Conservation (phyloP, 768 basidiomycete species). For the Boletus rubescentipes region DNA sequence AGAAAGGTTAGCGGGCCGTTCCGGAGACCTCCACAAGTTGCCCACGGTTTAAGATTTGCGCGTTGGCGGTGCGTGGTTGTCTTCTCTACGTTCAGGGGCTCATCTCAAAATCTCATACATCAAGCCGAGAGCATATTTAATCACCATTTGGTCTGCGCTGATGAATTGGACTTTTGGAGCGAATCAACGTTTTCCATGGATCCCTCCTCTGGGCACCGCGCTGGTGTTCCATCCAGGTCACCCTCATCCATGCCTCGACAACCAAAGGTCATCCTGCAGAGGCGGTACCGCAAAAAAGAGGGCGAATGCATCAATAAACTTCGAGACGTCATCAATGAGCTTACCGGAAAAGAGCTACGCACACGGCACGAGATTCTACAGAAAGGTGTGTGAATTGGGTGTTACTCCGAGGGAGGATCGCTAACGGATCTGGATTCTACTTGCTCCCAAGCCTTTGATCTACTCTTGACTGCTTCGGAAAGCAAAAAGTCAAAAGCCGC, state of each 20-base stretch:
- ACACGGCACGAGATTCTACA: slow-evolving; percentile 24
- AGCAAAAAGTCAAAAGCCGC: background rate
- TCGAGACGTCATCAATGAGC: slow-evolving; percentile 15
- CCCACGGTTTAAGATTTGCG: too few relatives aligned
- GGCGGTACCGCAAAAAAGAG: slow-evolving; percentile 24
- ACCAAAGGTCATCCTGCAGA: slow-evolving; percentile 17
- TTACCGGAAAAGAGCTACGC: slow-evolving; percentile 13
- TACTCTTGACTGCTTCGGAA: slow-evolving; percentile 5
- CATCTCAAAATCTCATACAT: background rate
- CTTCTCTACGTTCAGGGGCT: background rate
- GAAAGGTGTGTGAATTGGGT: slow-evolving; percentile 12
- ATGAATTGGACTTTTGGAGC: background rate
- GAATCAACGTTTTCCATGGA: background rate
- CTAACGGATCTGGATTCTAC: background rate
- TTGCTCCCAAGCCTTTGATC: slow-evolving; percentile 6
- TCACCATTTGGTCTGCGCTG: background rate
- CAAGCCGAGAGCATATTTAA: slow-evolving; percentile 10
- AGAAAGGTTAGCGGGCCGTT: too few relatives aligned
- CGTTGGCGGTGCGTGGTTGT: slow-evolving; percentile 1
- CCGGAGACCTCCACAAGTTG: too few relatives aligned
- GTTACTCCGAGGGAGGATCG: background rate
- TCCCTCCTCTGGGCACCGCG: background rate
- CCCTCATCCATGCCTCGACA: slow-evolving; percentile 1
- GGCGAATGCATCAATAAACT: slow-evolving; percentile 22
- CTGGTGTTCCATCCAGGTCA: background rate